phyloP scores from a whole-genome alignment of 208 protist species.

The Wallacemonas sp. region DNA sequence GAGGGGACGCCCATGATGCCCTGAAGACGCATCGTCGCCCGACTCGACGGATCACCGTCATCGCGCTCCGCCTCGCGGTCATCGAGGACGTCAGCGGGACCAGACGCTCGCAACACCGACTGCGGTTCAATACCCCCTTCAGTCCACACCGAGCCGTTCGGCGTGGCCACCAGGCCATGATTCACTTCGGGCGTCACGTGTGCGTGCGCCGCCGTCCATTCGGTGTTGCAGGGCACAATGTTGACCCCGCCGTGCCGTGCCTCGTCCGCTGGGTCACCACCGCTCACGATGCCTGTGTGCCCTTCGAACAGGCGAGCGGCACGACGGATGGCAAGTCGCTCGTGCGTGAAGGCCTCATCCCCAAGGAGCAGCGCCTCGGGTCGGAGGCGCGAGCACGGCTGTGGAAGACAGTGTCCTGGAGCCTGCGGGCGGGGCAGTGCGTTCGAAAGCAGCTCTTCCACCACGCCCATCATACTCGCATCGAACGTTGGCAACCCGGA shows the following conservation, averaged over 20 bases:
- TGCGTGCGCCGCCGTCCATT: not conserved
- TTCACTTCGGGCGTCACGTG: not conserved
- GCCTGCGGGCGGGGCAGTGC: slow-evolving; percentile 17
- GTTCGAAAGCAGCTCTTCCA: slow-evolving; percentile 56
- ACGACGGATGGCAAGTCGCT: slow-evolving; percentile 65
- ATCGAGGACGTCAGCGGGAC: not conserved
- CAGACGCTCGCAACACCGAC: not conserved
- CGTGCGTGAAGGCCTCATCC: slow-evolving; percentile 65
- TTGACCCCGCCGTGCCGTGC: slow-evolving; percentile 26
- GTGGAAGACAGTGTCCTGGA: not conserved
- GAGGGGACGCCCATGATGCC: not conserved
- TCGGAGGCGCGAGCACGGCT: slow-evolving; percentile 11
- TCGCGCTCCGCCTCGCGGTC: not conserved
- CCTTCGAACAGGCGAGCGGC: slow-evolving; percentile 77
- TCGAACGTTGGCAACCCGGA: slow-evolving; percentile 66
- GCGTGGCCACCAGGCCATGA: not conserved
- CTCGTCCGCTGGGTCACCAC: slow-evolving; percentile 26
- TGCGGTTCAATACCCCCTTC: not conserved
- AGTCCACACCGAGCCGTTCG: not conserved
- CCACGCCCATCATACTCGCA: slow-evolving; percentile 64
- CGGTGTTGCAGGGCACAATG: slow-evolving; percentile 9
- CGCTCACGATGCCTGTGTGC: slow-evolving; percentile 42
- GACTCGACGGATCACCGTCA: not conserved
- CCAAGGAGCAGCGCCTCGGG: slow-evolving; percentile 57
- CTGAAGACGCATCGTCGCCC: not conserved